Evolutionary conservation across 1,139 yeast species (phyloP), one percentile per base, ranked within the genome.

Genomic region (Pichia sp.): DNA sequence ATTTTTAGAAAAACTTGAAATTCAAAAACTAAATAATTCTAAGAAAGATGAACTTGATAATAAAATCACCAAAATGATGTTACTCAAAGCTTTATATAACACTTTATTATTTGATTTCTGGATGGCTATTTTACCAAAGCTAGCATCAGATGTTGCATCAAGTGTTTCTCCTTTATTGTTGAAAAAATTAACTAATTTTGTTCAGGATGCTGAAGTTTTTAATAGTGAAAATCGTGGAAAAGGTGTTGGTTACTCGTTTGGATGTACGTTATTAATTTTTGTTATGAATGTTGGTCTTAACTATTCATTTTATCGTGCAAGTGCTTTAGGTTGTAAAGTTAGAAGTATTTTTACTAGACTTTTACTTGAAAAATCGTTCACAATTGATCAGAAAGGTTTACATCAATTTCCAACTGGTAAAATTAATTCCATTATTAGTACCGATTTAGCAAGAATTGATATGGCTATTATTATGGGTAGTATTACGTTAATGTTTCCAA

Each of bases 381-480:
- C 61, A 35, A 70, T 86, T 16, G 72, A 77, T 46, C 74, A 78
- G 5, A 68, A 69, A 46, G 76, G 88, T 5, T 71, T 72, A 37
- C 80, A 80, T 54, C 66, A 68, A 42, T 85, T 65, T 56, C 76
- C 91, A 0, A 65, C 72, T 18, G 85, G 91, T 49, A 77, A 75
- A 51, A 69, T 86, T 43, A 82, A 89, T 3, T 78, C 85, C 9
- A 62, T 85, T 53, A 74, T 86, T 66, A 78, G 88, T 13, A 80
- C 93, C 0, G 95, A 86, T 57, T 69, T 86, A 42, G 73, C 85
- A 30, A 73, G 95, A 56, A 69, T 85, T 30, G 94, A 85, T 55
- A 73, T 82, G 56, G 88, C 89, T 6, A 56, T 78, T 34, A 76
- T 80, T 6, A 45, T 74, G 80, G 28, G 80, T 46, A 68, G 78